A percentile compares a stretch with the other conserved stretches of the same genome.
phyloP scores from a whole-genome alignment of 306 rosid species.

The Hippophae gyantsensis region DNA sequence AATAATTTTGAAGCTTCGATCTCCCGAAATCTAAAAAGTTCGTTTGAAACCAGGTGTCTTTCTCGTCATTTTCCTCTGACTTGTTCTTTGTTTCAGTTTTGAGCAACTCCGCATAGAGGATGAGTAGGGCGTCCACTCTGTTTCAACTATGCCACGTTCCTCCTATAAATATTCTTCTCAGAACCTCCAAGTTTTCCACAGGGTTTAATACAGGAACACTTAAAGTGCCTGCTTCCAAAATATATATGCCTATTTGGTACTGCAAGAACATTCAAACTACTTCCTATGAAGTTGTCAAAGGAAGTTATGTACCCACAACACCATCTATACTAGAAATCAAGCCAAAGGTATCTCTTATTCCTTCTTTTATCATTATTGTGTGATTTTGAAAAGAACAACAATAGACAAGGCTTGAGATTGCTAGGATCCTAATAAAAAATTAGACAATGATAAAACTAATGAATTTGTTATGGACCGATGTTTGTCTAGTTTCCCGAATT shows the following conservation, averaged over 20 bases:
- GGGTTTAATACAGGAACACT: slow-evolving; percentile 34
- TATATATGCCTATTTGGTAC: slow-evolving; percentile 29
- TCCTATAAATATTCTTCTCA: slow-evolving; percentile 24
- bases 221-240: slow-evolving; percentile 26
- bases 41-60: too few species aligned
- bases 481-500: too few species aligned
- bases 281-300: slow-evolving; percentile 64
- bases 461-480: too few species aligned
- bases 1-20: too few species aligned
- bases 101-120: slow-evolving; percentile 1
- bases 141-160: slow-evolving; percentile 50
- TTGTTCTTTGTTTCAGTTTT: background rate
- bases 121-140: slow-evolving; percentile 50
- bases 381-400: background rate
- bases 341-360: slow-evolving; percentile 28
- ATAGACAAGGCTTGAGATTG: too few species aligned
- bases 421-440: background rate
- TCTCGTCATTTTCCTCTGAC: background rate
- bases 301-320: slow-evolving; percentile 54
- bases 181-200: slow-evolving; percentile 22
- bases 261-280: slow-evolving; percentile 54
- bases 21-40: too few species aligned
- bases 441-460: too few species aligned
- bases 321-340: slow-evolving; percentile 30
- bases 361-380: background rate